A percentile compares a stretch with the other conserved stretches of the same genome.
phyloP scores from a whole-genome alignment of 2,329 filamentous ascomycete genomes.

The Pochonia chlamydosporia region DNA sequence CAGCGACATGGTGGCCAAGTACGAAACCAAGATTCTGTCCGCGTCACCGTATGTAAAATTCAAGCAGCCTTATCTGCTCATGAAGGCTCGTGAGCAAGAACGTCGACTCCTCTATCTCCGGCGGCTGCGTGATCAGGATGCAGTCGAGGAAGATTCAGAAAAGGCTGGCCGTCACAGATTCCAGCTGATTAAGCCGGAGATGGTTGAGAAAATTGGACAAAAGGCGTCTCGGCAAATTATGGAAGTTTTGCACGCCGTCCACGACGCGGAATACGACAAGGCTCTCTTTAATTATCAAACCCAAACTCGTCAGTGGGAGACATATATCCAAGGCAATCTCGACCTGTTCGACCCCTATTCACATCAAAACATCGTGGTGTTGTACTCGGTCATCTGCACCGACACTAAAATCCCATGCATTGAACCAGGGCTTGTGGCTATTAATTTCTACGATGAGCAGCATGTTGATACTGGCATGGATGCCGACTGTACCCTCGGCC shows the following conservation, averaged over 20 bases:
- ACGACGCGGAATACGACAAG: slow-evolving; percentile 95
- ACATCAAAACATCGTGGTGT: slow-evolving; percentile 91
- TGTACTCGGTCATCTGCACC: slow-evolving; percentile 92
- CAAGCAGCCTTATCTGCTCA: slow-evolving; percentile 85
- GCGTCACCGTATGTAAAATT: slow-evolving; percentile 96
- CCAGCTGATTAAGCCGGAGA: slow-evolving; percentile 87
- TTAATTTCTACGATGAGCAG: slow-evolving; percentile 93
- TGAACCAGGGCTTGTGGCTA: slow-evolving; percentile 82
- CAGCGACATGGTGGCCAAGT: slow-evolving; percentile 89
- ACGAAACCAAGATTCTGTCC: slow-evolving; percentile 87
- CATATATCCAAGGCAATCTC: slow-evolving; percentile 80
- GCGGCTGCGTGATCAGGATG: slow-evolving; percentile 71
- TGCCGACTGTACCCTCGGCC: slow-evolving; percentile 87
- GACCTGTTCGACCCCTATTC: slow-evolving; percentile 92
- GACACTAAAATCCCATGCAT: slow-evolving; percentile 88
- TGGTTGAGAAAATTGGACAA: slow-evolving; percentile 81
- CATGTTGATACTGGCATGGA: slow-evolving; percentile 65
- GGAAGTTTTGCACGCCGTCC: slow-evolving; percentile 89
- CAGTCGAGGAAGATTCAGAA: slow-evolving; percentile 54
- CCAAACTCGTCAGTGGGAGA: slow-evolving; percentile 94
- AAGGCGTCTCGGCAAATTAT: slow-evolving; percentile 80
- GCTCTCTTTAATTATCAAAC: slow-evolving; percentile 90
- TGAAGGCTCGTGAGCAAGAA: slow-evolving; percentile 88
- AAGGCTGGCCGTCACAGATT: slow-evolving; percentile 67
- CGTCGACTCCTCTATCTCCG: slow-evolving; percentile 76